A percentile compares a stretch with the other conserved stretches of the same genome.
phyloP scores from a whole-genome alignment of 2,329 filamentous ascomycete species.

The Monilinia fructigena region DNA sequence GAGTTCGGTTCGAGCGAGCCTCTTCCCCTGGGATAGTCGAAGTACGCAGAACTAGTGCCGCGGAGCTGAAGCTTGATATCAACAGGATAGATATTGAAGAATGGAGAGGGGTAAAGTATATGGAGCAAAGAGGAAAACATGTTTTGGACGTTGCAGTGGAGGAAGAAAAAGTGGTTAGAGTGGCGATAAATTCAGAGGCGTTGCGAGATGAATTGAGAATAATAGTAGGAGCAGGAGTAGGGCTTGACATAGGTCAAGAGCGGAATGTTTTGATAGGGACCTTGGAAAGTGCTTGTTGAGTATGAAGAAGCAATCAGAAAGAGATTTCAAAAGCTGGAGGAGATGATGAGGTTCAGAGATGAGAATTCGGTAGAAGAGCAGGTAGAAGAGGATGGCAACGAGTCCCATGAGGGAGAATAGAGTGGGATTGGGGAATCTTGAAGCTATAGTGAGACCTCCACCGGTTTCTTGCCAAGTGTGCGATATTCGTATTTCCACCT shows the following conservation, averaged over 20 bases:
- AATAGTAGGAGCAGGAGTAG: background rate
- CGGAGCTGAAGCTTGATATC: background rate
- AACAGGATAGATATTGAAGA: constrained; percentile 10
- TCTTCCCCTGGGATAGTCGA: constrained; percentile 8
- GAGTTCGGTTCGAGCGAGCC: background rate
- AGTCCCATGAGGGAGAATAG: no score
- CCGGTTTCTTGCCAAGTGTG: constrained; percentile 12
- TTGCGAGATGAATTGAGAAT: constrained; percentile 8
- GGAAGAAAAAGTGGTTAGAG: background rate
- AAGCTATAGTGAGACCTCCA: background rate
- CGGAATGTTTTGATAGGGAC: background rate
- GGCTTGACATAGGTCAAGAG: background rate
- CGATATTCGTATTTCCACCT: background rate
- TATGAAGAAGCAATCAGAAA: background rate
- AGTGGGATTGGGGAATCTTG: background rate
- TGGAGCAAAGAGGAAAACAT: constrained; percentile 4
- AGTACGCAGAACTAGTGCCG: background rate
- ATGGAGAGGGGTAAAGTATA: background rate
- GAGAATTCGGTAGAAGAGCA: accelerated
- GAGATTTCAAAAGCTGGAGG: background rate
- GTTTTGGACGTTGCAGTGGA: constrained; percentile 20
- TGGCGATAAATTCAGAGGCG: constrained; percentile 12
- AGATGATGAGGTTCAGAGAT: constrained; percentile 3
- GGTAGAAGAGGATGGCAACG: background rate
- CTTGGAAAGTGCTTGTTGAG: constrained; percentile 17